Evolutionary conservation across 83 land plant genomes (phyloP).

Genomic region (Isoetes engelmannii): DNA sequence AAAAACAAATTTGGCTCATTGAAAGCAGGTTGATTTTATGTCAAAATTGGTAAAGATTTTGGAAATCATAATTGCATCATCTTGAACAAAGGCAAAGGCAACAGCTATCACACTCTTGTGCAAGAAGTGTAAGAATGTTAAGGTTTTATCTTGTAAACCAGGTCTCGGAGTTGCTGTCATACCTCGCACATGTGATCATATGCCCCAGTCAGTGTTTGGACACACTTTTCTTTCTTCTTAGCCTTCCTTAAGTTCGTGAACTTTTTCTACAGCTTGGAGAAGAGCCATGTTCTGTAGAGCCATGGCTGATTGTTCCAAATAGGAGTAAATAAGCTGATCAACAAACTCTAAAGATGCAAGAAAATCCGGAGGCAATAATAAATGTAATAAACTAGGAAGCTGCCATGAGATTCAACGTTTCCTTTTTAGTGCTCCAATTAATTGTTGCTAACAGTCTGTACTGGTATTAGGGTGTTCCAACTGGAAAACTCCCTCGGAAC

Average conservation of each 20-base stretch:
- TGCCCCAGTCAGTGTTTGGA: too few relatives aligned
- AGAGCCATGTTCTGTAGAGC: conserved; percentile 94
- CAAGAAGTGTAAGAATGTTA: conserved; percentile 84
- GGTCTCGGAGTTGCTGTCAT: conserved; percentile 97
- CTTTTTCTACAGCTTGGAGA: conserved; percentile 96
- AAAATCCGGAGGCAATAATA: conserved; percentile 99
- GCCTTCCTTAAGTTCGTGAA: too few relatives aligned
- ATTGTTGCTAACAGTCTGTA: too few relatives aligned
- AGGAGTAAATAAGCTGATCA: conserved; percentile 96
- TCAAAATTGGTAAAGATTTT: conserved; percentile 86
- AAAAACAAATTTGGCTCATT: too few relatives aligned
- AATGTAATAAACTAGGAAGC: too few relatives aligned
- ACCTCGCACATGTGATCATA: conserved; percentile 90
- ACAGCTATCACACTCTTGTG: conserved; percentile 83
- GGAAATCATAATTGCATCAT: conserved; percentile 88
- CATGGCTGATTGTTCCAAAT: conserved; percentile 84
- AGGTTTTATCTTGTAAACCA: conserved; percentile 75
- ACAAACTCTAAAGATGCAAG: conserved; percentile 92
- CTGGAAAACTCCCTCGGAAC: conserved; percentile 97
- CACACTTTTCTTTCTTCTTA: too few relatives aligned
- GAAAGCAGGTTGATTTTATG: conserved; percentile 79
- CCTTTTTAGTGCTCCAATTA: too few relatives aligned
- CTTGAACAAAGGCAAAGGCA: conserved; percentile 95
- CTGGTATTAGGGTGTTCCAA: conserved; percentile 99
- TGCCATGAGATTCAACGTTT: too few relatives aligned